phyloP scores from a whole-genome alignment of 495 filamentous ascomycete species.

The Lindgomyces ingoldianus region DNA sequence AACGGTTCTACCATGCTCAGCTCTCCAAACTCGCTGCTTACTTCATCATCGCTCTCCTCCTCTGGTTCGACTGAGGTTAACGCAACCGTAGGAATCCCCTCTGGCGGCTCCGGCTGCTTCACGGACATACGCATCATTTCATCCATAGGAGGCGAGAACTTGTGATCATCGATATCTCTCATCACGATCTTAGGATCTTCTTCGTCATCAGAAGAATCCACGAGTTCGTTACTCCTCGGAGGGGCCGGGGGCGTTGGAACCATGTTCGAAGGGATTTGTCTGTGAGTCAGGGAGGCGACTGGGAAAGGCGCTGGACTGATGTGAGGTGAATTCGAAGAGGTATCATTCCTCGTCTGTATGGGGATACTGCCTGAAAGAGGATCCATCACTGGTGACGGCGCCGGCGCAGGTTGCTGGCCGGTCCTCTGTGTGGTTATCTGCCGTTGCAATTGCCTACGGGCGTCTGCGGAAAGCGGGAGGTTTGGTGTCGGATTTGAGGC shows the following conservation, averaged over 20 bases:
- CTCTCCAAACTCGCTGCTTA: conserved; percentile 29
- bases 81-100: background rate
- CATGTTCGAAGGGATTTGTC: conserved; percentile 24
- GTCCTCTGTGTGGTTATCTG: conserved; percentile 2
- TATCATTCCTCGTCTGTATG: background rate
- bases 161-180: conserved; percentile 22
- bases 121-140: conserved; percentile 6
- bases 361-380: conserved; percentile 21
- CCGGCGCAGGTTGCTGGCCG: background rate
- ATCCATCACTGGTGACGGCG: conserved; percentile 5
- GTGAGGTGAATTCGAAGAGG: background rate
- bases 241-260: conserved; percentile 19
- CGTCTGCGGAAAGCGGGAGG: background rate
- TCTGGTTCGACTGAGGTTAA: background rate
- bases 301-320: conserved; percentile 8
- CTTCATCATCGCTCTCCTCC: conserved; percentile 17
- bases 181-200: conserved; percentile 20
- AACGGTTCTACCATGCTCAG: conserved; percentile 31
- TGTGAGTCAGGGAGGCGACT: conserved; percentile 3
- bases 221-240: background rate
- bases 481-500: background rate
- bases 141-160: conserved; percentile 13
- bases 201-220: conserved; percentile 3
- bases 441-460: background rate
- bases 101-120: background rate